Evolutionary conservation across 768 basidiomycete genomes (phyloP).

Genomic region (Lentinus brumalis): DNA sequence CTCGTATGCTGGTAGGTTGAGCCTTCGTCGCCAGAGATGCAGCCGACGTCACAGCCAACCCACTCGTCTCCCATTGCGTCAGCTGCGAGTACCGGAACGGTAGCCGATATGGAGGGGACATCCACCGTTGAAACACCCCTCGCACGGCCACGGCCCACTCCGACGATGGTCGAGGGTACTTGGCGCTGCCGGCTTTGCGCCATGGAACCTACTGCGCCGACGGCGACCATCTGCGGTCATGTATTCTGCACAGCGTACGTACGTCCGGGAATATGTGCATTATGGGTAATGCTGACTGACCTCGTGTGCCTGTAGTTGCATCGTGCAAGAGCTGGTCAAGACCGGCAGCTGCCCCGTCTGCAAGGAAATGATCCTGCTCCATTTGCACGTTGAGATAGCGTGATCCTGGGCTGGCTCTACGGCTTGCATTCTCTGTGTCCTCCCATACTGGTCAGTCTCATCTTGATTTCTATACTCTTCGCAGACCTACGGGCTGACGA

Average conservation of each 20-base stretch:
- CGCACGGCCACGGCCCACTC: not conserved
- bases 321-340: conserved; percentile 23
- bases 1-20: not conserved
- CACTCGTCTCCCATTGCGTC: not conserved
- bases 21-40: not conserved
- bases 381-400: conserved; percentile 19
- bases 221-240: conserved; percentile 32
- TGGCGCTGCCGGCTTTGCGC: conserved; percentile 31
- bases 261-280: too few relatives aligned
- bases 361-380: conserved; percentile 22
- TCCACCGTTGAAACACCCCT: not conserved
- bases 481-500: too few relatives aligned
- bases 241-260: conserved; percentile 31
- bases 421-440: too few relatives aligned
- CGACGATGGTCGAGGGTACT: conserved; percentile 1
- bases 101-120: too few relatives aligned
- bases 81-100: too few relatives aligned
- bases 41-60: not conserved
- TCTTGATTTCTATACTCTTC: too few relatives aligned
- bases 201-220: conserved; percentile 26
- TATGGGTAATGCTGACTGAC: not conserved
- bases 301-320: conserved; percentile 21
- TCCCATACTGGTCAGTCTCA: too few relatives aligned
- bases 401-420: not conserved
- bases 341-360: conserved; percentile 26